Percentiles rank a stretch among this genome's conserved stretches.
phyloP scores from a whole-genome alignment of 1,284 basidiomycete genomes.

The Moniliella sp. region DNA sequence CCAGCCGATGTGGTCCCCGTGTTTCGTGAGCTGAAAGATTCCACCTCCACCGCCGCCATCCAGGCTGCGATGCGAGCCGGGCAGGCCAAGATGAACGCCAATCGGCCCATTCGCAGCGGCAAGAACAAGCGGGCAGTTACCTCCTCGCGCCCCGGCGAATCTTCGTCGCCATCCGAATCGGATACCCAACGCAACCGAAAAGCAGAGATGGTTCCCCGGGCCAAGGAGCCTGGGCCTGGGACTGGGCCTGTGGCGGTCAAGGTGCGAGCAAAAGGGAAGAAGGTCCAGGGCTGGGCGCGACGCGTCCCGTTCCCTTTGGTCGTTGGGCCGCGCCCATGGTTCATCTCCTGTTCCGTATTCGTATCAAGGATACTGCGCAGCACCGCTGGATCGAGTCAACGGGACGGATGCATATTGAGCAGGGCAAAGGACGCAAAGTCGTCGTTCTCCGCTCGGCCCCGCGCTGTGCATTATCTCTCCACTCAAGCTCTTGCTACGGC shows the following conservation, averaged over 20 bases:
- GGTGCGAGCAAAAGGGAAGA: too few species aligned
- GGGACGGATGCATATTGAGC: conserved; percentile 26
- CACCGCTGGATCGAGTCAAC: conserved; percentile 23
- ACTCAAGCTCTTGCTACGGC: conserved; percentile 16
- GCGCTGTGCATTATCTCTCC: conserved; percentile 20
- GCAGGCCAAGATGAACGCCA: conserved; percentile 11
- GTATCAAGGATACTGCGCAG: conserved; percentile 15
- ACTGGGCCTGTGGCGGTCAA: too few species aligned
- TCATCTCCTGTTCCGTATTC: conserved; percentile 23
- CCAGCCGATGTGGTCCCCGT: conserved; percentile 71
- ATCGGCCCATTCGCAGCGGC: conserved; percentile 9
- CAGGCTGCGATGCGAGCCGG: conserved; percentile 15
- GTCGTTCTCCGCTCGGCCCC: conserved; percentile 19
- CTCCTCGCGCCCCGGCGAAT: too few species aligned
- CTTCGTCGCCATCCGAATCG: too few species aligned
- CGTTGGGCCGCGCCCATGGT: conserved; percentile 15
- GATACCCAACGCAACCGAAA: too few species aligned
- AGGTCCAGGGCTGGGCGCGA: too few species aligned
- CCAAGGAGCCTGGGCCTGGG: too few species aligned
- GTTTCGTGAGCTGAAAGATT: conserved; percentile 75
- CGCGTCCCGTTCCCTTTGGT: too few species aligned
- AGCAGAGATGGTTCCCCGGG: too few species aligned
- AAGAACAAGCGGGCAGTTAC: too few species aligned
- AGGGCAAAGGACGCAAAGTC: conserved; percentile 27
- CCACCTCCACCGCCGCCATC: conserved; percentile 34